phyloP scores from a whole-genome alignment of 2,329 filamentous ascomycete species.

The Graphilbum sp. region DNA sequence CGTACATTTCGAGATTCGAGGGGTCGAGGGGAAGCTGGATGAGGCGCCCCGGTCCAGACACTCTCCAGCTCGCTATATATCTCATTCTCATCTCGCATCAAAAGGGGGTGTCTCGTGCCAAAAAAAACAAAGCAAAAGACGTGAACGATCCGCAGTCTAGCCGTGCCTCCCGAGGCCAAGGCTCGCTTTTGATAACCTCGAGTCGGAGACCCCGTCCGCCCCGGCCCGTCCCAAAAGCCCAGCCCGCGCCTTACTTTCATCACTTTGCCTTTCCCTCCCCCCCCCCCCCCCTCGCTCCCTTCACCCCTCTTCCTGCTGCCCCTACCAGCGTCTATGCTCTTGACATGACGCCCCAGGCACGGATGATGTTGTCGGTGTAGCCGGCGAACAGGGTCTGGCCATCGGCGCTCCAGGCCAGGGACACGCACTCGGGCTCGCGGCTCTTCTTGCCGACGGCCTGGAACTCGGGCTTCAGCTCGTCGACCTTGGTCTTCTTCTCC shows the following conservation, averaged over 20 bases:
- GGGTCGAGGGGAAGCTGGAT: no score
- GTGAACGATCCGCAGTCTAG: neutral
- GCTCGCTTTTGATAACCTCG: no score
- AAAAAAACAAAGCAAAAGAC: neutral
- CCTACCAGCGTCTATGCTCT: constrained; percentile 45
- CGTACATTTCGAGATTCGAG: no score
- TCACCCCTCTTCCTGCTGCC: neutral
- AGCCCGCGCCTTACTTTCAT: no score
- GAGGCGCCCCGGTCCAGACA: no score
- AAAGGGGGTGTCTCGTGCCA: neutral
- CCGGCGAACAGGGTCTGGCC: constrained; percentile 98
- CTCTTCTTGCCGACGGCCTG: constrained; percentile 95
- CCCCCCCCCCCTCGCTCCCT: neutral
- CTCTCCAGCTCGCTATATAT: no score
- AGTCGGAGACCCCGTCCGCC: no score
- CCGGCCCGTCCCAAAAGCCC: no score
- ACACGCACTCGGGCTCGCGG: constrained; percentile 95
- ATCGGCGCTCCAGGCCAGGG: constrained; percentile 92
- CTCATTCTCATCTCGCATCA: neutral
- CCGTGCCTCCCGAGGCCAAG: no score
- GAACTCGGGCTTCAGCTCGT: constrained; percentile 98
- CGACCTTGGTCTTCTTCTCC: constrained; percentile 99
- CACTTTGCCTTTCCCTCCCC: no score
- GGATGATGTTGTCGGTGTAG: constrained; percentile 99
- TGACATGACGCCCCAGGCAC: constrained; percentile 95